phyloP scores from a whole-genome alignment of 306 rosid species.

The Vigna reflexopilosa region DNA sequence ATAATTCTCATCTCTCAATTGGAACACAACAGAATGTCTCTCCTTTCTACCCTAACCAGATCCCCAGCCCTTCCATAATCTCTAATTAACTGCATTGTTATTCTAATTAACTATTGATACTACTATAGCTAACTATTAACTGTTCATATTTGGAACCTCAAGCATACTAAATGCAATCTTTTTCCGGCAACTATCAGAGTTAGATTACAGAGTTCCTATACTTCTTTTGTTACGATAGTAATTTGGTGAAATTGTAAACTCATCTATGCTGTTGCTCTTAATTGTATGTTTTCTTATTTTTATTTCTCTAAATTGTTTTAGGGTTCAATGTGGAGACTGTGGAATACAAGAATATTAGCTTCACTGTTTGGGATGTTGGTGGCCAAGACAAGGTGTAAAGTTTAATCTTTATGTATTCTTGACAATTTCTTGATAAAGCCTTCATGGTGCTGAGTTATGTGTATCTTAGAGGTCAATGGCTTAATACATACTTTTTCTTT shows the following conservation, averaged over 20 bases:
- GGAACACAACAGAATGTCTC: background rate
- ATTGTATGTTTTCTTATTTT: background rate
- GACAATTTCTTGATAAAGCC: background rate
- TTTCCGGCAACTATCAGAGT: background rate
- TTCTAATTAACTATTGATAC: background rate
- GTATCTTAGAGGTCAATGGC: slow-evolving; percentile 11
- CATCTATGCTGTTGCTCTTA: background rate
- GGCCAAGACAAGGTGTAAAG: slow-evolving; percentile 96
- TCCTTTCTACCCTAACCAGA: background rate
- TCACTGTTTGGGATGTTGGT: slow-evolving; percentile 99
- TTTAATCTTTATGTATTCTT: slow-evolving; percentile 34
- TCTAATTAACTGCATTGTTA: background rate
- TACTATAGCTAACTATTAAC: background rate
- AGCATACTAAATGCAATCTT: background rate
- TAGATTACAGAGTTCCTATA: background rate
- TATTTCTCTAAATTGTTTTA: slow-evolving; percentile 36
- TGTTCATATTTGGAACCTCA: background rate
- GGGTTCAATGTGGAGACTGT: slow-evolving; percentile 99
- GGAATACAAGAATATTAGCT: slow-evolving; percentile 98
- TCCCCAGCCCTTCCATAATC: background rate
- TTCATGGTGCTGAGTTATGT: background rate
- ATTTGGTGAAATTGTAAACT: background rate
- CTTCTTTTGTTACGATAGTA: background rate
- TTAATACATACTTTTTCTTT: slow-evolving; percentile 39
- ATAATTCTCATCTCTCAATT: background rate